phyloP scores from a whole-genome alignment of 2,329 filamentous ascomycete species.

The Claviceps lovelessii region DNA sequence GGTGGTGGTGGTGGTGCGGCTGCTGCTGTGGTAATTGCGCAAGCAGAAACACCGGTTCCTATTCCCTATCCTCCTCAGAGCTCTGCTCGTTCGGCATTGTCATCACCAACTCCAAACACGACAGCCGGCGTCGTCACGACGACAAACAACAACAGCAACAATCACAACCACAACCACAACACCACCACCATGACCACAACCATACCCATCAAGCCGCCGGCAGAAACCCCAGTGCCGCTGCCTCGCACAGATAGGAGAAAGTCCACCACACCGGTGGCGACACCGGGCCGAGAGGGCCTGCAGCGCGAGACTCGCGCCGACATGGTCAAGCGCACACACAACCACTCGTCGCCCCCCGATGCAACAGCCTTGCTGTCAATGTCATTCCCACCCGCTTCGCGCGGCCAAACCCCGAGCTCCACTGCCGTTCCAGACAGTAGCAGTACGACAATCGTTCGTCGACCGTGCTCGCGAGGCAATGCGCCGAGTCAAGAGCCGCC shows the following conservation, averaged over 20 bases:
- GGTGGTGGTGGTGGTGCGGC: neutral
- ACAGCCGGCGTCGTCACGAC: neutral
- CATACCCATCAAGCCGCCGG: slow-evolving; percentile 18
- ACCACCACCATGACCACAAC: slow-evolving; percentile 15
- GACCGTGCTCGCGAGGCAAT: slow-evolving; percentile 39
- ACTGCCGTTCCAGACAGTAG: slow-evolving; percentile 23
- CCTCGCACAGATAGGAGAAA: slow-evolving; percentile 20
- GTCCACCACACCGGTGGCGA: slow-evolving; percentile 18
- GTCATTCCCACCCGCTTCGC: slow-evolving; percentile 16
- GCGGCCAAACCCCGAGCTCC: slow-evolving; percentile 21
- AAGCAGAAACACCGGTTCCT: slow-evolving; percentile 29
- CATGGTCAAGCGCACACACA: slow-evolving; percentile 27
- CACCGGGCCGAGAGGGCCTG: slow-evolving; percentile 14
- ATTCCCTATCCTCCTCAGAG: slow-evolving; percentile 21
- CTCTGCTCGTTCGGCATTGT: slow-evolving; percentile 17
- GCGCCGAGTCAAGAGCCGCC: slow-evolving; percentile 36
- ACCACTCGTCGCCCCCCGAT: slow-evolving; percentile 12
- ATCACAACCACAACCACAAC: slow-evolving; percentile 1
- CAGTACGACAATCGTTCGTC: slow-evolving; percentile 20
- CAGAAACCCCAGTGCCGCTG: slow-evolving; percentile 24
- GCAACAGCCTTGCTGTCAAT: neutral
- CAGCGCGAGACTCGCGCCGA: slow-evolving; percentile 34
- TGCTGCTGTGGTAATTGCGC: slow-evolving; percentile 8
- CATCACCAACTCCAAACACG: slow-evolving; percentile 18
- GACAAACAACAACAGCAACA: neutral